These are phyloP conservation scores for Trametes hirsuta DNA, from an alignment of 1,284 basidiomycete genomes.

Conservation along the genomic window DNA sequence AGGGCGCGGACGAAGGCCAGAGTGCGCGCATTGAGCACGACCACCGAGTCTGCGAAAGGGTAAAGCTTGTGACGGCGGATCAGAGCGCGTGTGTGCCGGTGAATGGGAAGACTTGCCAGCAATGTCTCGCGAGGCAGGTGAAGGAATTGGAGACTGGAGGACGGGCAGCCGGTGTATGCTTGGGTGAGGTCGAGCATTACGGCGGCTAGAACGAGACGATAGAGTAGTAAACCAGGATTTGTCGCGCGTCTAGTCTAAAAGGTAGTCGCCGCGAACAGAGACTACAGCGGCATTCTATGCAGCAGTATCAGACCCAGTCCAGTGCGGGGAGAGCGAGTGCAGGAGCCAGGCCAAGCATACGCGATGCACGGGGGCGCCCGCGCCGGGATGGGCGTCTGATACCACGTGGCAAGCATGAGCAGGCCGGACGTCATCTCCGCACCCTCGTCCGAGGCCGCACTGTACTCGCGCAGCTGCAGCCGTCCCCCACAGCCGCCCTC, in stretches of 20 bases:
- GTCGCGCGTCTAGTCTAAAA: not conserved
- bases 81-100: not conserved
- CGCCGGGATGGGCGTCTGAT: constrained; percentile 1
- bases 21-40: constrained; percentile 67
- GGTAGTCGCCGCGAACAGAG: not conserved
- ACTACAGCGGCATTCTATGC: not conserved
- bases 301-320: not conserved
- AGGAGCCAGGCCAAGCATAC: not conserved
- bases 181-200: constrained; percentile 63
- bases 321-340: not conserved
- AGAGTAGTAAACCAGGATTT: not conserved
- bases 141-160: constrained; percentile 58
- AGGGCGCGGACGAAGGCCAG: constrained; percentile 67
- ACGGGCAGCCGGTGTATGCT: constrained; percentile 60
- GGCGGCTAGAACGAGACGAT: not conserved
- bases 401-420: constrained; percentile 19
- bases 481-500: constrained; percentile 10
- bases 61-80: constrained; percentile 54
- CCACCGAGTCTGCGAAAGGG: constrained; percentile 66
- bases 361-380: not conserved
- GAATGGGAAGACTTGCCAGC: constrained; percentile 48
- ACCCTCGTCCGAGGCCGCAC: not conserved
- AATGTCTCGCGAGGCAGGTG: constrained; percentile 55
- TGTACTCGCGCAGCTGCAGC: constrained; percentile 8
- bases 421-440: constrained; percentile 23